Evolutionary conservation across 768 basidiomycete genomes (phyloP).

Genomic region (Nevesoporus exiguus): DNA sequence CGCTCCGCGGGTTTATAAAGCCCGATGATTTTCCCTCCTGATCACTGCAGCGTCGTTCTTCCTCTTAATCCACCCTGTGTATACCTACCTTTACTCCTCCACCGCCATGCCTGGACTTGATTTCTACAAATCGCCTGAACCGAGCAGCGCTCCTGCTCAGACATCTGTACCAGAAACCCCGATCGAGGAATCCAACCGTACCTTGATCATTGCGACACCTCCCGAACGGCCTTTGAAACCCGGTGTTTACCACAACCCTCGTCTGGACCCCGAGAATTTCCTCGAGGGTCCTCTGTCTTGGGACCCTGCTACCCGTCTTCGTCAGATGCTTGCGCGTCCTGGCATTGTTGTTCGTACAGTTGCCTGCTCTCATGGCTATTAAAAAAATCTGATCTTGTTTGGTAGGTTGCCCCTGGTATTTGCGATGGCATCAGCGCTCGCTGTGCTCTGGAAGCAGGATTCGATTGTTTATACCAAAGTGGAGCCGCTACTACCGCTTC

Average conservation of each 20-base stretch:
- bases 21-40: background rate
- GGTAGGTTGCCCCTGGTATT: constrained; percentile 70
- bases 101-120: constrained; percentile 34
- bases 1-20: constrained; percentile 22
- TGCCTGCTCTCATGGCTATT: background rate
- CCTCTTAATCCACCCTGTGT: constrained; percentile 21
- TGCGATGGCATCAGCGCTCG: constrained; percentile 80
- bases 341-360: constrained; percentile 64
- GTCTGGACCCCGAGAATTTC: constrained; percentile 66
- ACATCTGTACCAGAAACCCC: constrained; percentile 4
- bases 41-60: background rate
- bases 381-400: background rate
- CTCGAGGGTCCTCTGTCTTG: constrained; percentile 64
- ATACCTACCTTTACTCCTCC: constrained; percentile 16
- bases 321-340: constrained; percentile 65
- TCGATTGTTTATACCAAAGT: constrained; percentile 74
- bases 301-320: constrained; percentile 68
- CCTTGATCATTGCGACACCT: background rate
- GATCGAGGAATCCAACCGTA: background rate
- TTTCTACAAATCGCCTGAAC: constrained; percentile 25
- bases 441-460: constrained; percentile 77
- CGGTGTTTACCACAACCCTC: constrained; percentile 58
- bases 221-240: constrained; percentile 12
- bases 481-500: constrained; percentile 82
- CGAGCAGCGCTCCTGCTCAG: background rate